These are phyloP conservation scores for Yarrowia sp. DNA, from an alignment of 805 yeast genomes.

Conservation along the genomic window DNA sequence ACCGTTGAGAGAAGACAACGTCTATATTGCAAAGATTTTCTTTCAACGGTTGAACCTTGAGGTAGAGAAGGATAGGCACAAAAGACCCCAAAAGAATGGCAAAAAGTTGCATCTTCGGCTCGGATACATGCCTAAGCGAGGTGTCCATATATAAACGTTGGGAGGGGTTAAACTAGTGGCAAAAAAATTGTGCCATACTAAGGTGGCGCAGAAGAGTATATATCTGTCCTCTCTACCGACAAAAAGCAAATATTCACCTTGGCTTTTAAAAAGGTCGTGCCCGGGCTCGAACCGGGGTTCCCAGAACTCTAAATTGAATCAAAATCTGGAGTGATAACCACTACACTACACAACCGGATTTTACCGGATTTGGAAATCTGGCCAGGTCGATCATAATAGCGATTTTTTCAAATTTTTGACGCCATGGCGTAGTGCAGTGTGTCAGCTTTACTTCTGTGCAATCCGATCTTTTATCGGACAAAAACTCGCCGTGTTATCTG, in stretches of 20 bases:
- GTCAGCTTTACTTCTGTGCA: too few relatives aligned
- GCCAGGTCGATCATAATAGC: neutral
- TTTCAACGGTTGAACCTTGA: conserved; percentile 12
- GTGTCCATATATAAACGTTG: neutral
- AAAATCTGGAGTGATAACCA: conserved; percentile 51
- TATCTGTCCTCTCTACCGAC: too few relatives aligned
- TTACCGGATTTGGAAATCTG: neutral
- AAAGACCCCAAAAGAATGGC: neutral
- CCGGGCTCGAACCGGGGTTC: conserved; percentile 54
- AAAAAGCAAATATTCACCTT: too few relatives aligned
- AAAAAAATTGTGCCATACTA: too few relatives aligned
- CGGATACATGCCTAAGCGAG: neutral
- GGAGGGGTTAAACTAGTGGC: neutral
- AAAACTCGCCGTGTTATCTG: too few relatives aligned
- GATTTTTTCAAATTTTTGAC: neutral
- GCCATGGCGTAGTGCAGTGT: neutral
- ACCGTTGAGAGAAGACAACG: neutral
- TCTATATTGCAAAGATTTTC: neutral
- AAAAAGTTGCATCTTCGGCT: conserved; percentile 31
- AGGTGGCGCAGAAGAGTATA: too few relatives aligned
- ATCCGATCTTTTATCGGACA: neutral
- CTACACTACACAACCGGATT: conserved; percentile 50
- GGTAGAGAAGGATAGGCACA: neutral
- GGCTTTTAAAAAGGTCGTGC: conserved; percentile 46
- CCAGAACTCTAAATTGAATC: conserved; percentile 46